Evolutionary conservation across 495 filamentous ascomycete species (phyloP), one percentile per base, ranked within the genome.

Genomic region (Hypoxylon perforatum): DNA sequence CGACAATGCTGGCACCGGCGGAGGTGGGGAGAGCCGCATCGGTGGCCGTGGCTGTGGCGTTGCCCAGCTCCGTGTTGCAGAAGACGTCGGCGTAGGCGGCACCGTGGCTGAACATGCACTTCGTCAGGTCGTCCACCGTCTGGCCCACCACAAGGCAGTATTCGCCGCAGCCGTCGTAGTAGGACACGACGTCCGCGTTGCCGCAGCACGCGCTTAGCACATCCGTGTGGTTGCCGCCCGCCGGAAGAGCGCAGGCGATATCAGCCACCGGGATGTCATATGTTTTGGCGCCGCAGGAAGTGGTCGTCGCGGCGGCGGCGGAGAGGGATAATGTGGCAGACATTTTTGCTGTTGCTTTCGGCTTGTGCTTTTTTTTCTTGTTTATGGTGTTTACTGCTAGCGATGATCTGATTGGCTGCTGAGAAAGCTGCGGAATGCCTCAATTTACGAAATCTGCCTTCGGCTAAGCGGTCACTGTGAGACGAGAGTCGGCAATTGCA

Each of bases 61-160:
- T 78, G 28, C 56, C 15, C n/a, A n/a, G n/a, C 18, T 50, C 61
- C 14, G 67, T 60, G 39, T 75, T 76, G 63, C 82, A 85, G 65
- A 81, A 84, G 57, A 81, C 54, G 10, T 75, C 44, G 14, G 52
- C 51, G 50, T 74, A 65, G 7, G 63, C 59, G 18, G 70, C 75
- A 39, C 78, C 77, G 45, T 78, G 69, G 23, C 61, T 60, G 42
- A 59, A 66, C 14, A 83, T 53, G 52, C 83, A 85, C 17, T 63
- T 19, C 11, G 56, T 63, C 33, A 85, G 73, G 2, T 74, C 53
- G 8, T 51, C 39, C 60, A 81, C 69, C 25, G 58, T 74, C 54
- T 85, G 82, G 11, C 70, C 80, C 41, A 76, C 73, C 2, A 82
- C 82, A 10, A 82, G 79, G 61, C 83, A 85, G 77, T 84, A 85